Base-by-base conservation (phyloP, 495 filamentous ascomycete genomes). In the Penicillium maclennaniae region DNA sequence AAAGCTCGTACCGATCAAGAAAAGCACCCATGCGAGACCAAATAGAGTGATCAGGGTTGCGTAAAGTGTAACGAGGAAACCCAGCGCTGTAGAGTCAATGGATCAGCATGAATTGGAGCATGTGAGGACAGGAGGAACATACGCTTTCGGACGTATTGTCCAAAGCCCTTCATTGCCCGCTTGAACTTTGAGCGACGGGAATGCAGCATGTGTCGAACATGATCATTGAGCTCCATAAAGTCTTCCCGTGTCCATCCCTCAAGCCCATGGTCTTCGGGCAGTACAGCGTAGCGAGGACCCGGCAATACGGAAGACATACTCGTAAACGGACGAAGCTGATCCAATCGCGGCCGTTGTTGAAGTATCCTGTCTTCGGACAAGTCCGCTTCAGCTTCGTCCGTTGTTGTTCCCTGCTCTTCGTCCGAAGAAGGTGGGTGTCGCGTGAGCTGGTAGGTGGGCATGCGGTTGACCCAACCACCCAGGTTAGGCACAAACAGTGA, bases 161-260 rank as follows among this genome's bases (percentile, higher is more conserved):
- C 79, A 62, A 92, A 92, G 1, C 85, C 87, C 61, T 78, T 84
- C 84, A 89, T 82, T 4, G 79, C 66, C 12, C 86, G 82, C 67
- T 87, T 90, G 72, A 92, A 85, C 62, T 83, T 87, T 40, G 82
- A 85, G 14, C 87, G 76, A 34, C 80, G 78, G 14, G 88, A 92
- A 67, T 92, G 88, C 42, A 92, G 66, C 82, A 89, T 87, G 54
- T 92, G 88, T 36, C 88, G 75, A 20, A 92, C 88, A 65, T 89
- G 83, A 61, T 92, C 87, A 63, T 92, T 88, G 47, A 91, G 71
- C 58, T 87, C 80, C 45, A 77, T 76, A 59, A 85, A 83, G 47
- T 92, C 87, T 44, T 84, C 80, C 25, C 79, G 73, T 5, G 66
- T 79, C 88, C 87, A 92, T 16, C 82, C 86, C 26, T 85, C 76